Conservation (phyloP, 176 grass and related monocot species). For the Eremochloa ophiuroides region DNA sequence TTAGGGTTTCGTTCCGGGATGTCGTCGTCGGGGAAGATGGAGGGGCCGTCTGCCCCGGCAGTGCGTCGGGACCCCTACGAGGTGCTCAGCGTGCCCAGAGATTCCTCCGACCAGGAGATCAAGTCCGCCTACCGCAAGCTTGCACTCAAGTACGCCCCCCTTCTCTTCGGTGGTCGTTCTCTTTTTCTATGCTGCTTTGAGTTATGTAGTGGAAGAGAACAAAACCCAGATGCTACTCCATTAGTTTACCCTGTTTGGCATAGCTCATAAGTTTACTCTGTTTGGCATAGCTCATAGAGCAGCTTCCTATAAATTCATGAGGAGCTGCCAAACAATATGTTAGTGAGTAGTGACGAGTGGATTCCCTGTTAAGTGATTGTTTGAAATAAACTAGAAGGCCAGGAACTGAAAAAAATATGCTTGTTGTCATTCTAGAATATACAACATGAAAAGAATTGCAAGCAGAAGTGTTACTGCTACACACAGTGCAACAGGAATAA, state of each 20-base stretch:
- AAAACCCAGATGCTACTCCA: not conserved
- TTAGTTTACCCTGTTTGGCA: not conserved
- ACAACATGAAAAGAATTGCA: not conserved
- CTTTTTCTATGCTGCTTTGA: not conserved
- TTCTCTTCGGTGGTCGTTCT: not conserved
- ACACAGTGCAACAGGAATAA: not conserved
- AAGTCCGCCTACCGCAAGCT: constrained; percentile 97
- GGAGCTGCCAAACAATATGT: not conserved
- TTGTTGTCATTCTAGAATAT: not conserved
- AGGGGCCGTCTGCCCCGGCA: constrained; percentile 68
- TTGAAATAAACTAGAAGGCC: not conserved
- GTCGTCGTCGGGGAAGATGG: constrained; percentile 83
- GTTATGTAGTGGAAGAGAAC: not conserved
- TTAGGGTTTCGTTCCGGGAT: constrained; percentile 44
- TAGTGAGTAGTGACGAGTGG: not conserved
- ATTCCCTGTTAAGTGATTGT: not conserved
- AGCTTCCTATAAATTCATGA: not conserved
- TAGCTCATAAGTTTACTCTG: not conserved
- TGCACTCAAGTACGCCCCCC: constrained; percentile 84
- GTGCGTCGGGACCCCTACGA: constrained; percentile 87
- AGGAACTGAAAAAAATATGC: not conserved
- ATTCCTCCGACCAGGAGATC: constrained; percentile 98
- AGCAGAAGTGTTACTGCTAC: not conserved
- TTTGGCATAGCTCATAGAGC: not conserved
- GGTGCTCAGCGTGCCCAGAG: constrained; percentile 76